Percentiles rank a stretch among this genome's conserved stretches.
These are phyloP conservation scores for Cyclotella baltica DNA, from an alignment of 108 stramenopile genomes.

Conservation along the genomic window DNA sequence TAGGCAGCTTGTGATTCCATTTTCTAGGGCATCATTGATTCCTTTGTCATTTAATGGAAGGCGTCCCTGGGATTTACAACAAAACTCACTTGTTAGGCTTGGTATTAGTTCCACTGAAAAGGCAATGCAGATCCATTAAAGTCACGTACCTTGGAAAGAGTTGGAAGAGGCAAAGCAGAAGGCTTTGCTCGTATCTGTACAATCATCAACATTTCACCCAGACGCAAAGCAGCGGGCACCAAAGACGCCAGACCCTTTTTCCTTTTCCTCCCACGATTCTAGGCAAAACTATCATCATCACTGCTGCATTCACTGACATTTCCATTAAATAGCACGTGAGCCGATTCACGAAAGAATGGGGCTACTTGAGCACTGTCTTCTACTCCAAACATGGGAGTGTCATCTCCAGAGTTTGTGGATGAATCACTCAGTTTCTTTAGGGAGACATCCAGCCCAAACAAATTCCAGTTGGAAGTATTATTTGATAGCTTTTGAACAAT, in stretches of 20 bases:
- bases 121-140: slow-evolving; percentile 2
- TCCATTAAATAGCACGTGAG: slow-evolving; percentile 55
- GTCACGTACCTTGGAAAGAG: slow-evolving; percentile 73
- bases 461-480: slow-evolving; percentile 69
- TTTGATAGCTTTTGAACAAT: slow-evolving; percentile 65
- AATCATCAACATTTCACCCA: slow-evolving; percentile 73
- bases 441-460: slow-evolving; percentile 73
- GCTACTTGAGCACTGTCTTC: slow-evolving; percentile 80
- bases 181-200: slow-evolving; percentile 79
- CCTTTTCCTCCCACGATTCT: slow-evolving; percentile 24
- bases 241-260: slow-evolving; percentile 32
- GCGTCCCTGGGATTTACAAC: slow-evolving; percentile 54
- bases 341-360: slow-evolving; percentile 65
- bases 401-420: not conserved
- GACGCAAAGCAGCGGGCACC: slow-evolving; percentile 72
- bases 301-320: slow-evolving; percentile 10
- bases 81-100: too few relatives aligned
- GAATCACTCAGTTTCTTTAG: slow-evolving; percentile 24
- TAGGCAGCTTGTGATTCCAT: slow-evolving; percentile 68
- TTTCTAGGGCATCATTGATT: slow-evolving; percentile 73
- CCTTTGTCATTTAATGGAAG: slow-evolving; percentile 77
- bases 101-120: not conserved
- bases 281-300: slow-evolving; percentile 38
- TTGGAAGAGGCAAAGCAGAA: slow-evolving; percentile 78
- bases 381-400: slow-evolving; percentile 59